Base-by-base conservation (phyloP, 1,139 yeast species). In the Pichia sp. region DNA sequence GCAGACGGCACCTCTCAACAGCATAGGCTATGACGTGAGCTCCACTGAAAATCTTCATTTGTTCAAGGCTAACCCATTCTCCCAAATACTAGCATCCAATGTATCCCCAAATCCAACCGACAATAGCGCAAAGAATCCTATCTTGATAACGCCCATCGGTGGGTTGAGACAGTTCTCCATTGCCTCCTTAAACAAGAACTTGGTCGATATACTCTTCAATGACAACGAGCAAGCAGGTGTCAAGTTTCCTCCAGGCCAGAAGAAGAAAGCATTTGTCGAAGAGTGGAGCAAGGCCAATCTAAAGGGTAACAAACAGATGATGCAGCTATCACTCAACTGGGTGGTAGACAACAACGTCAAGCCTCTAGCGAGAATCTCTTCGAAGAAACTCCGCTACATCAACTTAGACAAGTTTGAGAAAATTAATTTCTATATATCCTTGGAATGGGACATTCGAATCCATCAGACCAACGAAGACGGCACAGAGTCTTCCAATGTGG, bases 271-370 rank as follows among this genome's bases (percentile, higher is more conserved):
- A 16, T 57, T 28, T n/a, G 58, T 21, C 13, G 44, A 45, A 4
- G 54, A 52, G 23, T 66, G 67, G 66, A 44, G 50, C 31, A 44
- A 48, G 2, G 51, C 56, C 18, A 25, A 60, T 6, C 44, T 62
- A 2, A 28, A 54, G 10, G 67, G 68, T 9, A 65, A 66, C 47
- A 56, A 60, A 8, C 61, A 60, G 47, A 65, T 80, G 58, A 76
- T 81, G n/a, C 78, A 74, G 60, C 60, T 75, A 25, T 71, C 83
- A 3, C 58, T 80, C 8, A 82, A 80, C 56, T 76, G 82, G 71
- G 68, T 83, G 16, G 65, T 78, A 30, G 70, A 77, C 16, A 75
- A 75, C 58, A 67, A 72, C 42, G 72, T 75, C 59, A 73, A 72
- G 63, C 89, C 80, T 22, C 71, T 66, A 50, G 68, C 73, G 13